Evolutionary conservation across 1,139 yeast species (phyloP), one percentile per base, ranked within the genome.

Genomic region (Suhomyces ambrosiae): DNA sequence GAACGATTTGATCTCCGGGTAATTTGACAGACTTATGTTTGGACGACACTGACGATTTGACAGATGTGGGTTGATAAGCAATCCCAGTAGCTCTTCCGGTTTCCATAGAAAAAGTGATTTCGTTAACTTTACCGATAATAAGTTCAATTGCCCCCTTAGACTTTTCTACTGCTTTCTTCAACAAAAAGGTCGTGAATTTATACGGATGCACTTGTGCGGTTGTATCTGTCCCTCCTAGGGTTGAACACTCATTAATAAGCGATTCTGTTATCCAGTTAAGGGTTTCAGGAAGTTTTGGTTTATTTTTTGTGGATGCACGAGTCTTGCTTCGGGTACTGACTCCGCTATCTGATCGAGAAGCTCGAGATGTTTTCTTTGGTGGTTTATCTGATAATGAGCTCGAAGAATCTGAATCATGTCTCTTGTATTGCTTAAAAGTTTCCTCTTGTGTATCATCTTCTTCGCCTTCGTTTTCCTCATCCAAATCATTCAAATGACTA

Each of bases 181-280:
- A 68, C 9, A 92, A 71, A 54, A 77, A 85, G 40, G 83, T 86
- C 19, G 97, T 90, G 60, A 92, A 90, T 58, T 85, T 84, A 65
- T 86, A 88, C 2, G 98, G 98, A 58, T 92, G 97, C 8, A 92
- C 96, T 62, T 92, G 98, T 0, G 97, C 97, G 1, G 97, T 90
- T 9, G 95, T 82, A 45, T 85, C 92, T 21, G 80, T 76, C 11
- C 86, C 94, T 21, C 98, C 97, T 38, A 92, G 65, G 7, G 80
- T 76, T 7, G 90, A 81, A 80, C 95, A 89, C 43, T 78, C 82
- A 38, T 74, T 76, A 13, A 92, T 80, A 29, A 85, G 61, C 4
- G 76, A 73, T 14, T 77, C 73, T 37, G 79, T 74, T 46, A 92
- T 80, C 98, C 98, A 92, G 50, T 83, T 83, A 42, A 92, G 72